Base-by-base conservation (phyloP, 169 alveolate genomes). In the Cryptosporidium sp. region DNA sequence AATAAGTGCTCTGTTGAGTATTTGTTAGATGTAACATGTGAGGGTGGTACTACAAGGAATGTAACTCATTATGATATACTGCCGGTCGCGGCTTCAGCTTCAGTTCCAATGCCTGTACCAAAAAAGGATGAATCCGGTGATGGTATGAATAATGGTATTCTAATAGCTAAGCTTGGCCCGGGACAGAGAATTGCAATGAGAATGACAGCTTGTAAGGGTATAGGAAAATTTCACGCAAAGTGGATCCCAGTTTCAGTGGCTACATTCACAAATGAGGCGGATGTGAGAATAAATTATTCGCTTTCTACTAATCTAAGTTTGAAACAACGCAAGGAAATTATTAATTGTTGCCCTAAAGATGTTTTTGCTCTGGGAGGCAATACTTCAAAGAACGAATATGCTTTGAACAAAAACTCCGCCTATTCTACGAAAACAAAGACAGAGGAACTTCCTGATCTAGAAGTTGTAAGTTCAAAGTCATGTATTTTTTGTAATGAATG, bases 221-320 rank as follows among this genome's bases (percentile, higher is more conserved):
- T 97, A 29, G 99, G 99, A 5, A 98, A 97, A 91, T 95, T 95
- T 92, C 99, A 98, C 93, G 98, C 99, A 3, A 98, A 98, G 91
- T 98, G 99, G 99, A 94, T 96, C 52, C 98, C 98, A 4, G 99
- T 97, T 1, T 95, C 97, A 84, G 97, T 97, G 12, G 96, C 98
- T 45, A 80, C 94, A 18, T 91, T 95, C 84, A 91, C 94, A 68
- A 92, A 93, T 51, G 96, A 94, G 55, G 97, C 98, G 23, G 93
- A 84, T 26, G 94, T 94, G 5, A 91, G 89, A 94, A 93, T 86
- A 87, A 94, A 86, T 93, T 95, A 87, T 94, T 93, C 85, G 93
- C 95, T 50, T 85, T 94, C 70, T 75, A 92, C 86, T 45, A 86
- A 45, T 93, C 93, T 73, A 92, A 91, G 85, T 70, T 86, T 84